A percentile compares a stretch with the other conserved stretches of the same genome.
phyloP scores from a whole-genome alignment of 441 rosid species.

The Lepidium campestre region DNA sequence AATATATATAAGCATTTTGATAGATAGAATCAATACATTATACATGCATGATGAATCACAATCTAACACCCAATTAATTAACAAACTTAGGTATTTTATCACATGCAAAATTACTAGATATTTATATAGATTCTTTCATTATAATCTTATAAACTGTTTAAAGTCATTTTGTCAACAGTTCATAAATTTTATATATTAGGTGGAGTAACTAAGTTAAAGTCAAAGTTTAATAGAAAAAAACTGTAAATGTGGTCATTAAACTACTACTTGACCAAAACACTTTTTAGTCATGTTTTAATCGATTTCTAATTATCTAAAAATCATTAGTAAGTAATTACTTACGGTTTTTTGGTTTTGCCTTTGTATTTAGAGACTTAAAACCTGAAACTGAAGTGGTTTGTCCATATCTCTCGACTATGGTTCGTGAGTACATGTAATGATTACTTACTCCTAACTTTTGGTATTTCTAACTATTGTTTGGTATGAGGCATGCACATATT shows the following conservation, averaged over 20 bases:
- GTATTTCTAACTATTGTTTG: conserved; percentile 1
- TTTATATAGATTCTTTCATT: background rate
- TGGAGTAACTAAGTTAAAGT: no score
- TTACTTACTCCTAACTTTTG: background rate
- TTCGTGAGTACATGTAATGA: background rate
- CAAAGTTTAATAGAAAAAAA: no score
- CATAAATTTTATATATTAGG: no score
- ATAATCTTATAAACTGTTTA: background rate
- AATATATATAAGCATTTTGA: background rate
- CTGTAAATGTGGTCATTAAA: no score
- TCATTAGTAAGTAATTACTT: background rate
- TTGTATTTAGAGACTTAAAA: background rate
- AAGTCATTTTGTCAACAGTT: no score
- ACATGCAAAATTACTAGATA: conserved; percentile 2
- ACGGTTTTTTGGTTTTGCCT: background rate
- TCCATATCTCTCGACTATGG: background rate
- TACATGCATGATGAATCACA: background rate
- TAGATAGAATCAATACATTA: background rate
- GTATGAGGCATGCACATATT: conserved; percentile 14
- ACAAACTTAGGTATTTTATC: conserved; percentile 3
- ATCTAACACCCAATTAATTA: background rate
- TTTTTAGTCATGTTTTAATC: background rate
- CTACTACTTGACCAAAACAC: no score
- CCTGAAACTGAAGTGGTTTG: conserved; percentile 11
- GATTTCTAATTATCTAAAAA: background rate